Evolutionary conservation across 495 filamentous ascomycete species (phyloP).

Genomic region (Venustampulla echinocandica): DNA sequence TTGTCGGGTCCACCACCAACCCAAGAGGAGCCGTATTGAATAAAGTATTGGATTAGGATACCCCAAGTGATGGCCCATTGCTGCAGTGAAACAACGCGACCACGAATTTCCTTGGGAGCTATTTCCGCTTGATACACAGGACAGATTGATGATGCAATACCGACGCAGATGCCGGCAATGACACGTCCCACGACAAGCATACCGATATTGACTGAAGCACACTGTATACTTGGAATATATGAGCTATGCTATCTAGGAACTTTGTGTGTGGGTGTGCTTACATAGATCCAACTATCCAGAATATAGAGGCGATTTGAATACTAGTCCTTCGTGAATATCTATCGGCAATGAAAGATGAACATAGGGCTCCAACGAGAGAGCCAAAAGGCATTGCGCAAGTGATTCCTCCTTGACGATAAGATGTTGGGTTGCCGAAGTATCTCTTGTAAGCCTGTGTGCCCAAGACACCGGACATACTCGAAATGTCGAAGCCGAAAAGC

Average conservation of each 20-base stretch:
- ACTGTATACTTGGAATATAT: slow-evolving; percentile 38
- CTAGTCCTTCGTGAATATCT: slow-evolving; percentile 57
- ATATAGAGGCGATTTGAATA: slow-evolving; percentile 58
- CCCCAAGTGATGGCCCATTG: slow-evolving; percentile 76
- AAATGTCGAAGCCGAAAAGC: slow-evolving; percentile 69
- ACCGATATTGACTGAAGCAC: slow-evolving; percentile 48
- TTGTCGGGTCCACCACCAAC: slow-evolving; percentile 50
- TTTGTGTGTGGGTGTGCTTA: slow-evolving; percentile 22
- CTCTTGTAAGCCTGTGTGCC: slow-evolving; percentile 47
- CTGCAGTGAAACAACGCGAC: slow-evolving; percentile 64
- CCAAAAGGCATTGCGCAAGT: slow-evolving; percentile 67
- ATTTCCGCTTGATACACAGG: slow-evolving; percentile 77
- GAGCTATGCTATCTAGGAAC: background rate
- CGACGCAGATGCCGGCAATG: slow-evolving; percentile 63
- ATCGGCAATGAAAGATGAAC: slow-evolving; percentile 59
- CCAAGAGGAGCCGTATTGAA: slow-evolving; percentile 61
- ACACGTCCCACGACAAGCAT: slow-evolving; percentile 64
- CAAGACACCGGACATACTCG: slow-evolving; percentile 59
- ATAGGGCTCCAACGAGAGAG: slow-evolving; percentile 61
- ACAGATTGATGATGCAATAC: slow-evolving; percentile 65
- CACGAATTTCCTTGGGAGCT: slow-evolving; percentile 68
- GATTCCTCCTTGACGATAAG: slow-evolving; percentile 53
- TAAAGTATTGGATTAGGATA: slow-evolving; percentile 57
- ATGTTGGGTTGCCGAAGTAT: slow-evolving; percentile 49
- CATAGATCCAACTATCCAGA: slow-evolving; percentile 66